phyloP scores from a whole-genome alignment of 2,329 filamentous ascomycete species.

The Dryadomyces quercus-mongolicae region DNA sequence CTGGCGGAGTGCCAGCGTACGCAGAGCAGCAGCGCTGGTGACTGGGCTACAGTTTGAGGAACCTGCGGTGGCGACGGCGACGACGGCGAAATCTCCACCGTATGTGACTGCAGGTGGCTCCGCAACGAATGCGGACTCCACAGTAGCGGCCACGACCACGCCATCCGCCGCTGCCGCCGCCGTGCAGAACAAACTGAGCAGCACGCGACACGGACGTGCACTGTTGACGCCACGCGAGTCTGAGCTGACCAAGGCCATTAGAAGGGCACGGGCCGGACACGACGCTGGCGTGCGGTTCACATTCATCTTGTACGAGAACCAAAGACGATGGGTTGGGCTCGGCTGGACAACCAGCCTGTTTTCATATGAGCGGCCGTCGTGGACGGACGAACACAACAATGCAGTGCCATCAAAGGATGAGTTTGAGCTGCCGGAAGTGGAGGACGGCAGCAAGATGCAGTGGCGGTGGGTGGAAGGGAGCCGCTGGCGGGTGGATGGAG shows the following conservation, averaged over 20 bases:
- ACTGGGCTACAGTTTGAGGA: conserved; percentile 69
- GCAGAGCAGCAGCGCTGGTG: conserved; percentile 55
- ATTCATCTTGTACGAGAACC: conserved; percentile 93
- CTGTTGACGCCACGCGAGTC: conserved; percentile 28
- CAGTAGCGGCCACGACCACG: conserved; percentile 7
- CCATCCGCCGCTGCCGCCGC: conserved; percentile 9
- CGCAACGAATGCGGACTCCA: conserved; percentile 9
- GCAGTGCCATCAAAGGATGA: conserved; percentile 61
- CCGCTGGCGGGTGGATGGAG: conserved; percentile 78
- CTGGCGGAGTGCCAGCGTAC: conserved; percentile 73
- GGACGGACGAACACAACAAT: conserved; percentile 95
- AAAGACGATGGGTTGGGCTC: conserved; percentile 85
- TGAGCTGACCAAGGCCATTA: conserved; percentile 33
- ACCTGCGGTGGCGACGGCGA: conserved; percentile 20
- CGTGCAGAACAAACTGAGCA: conserved; percentile 11
- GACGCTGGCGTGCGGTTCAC: conserved; percentile 86
- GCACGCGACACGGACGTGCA: conserved; percentile 14
- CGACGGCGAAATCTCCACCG: conserved; percentile 12
- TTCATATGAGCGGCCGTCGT: conserved; percentile 76
- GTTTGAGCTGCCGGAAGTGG: conserved; percentile 49
- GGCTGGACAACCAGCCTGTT: conserved; percentile 92
- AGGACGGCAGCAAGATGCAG: conserved; percentile 42
- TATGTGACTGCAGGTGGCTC: conserved; percentile 17
- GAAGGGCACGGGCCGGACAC: conserved; percentile 24
- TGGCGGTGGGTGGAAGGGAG: conserved; percentile 75